phyloP scores from a whole-genome alignment of 306 rosid genomes.

The Medicago arabica region DNA sequence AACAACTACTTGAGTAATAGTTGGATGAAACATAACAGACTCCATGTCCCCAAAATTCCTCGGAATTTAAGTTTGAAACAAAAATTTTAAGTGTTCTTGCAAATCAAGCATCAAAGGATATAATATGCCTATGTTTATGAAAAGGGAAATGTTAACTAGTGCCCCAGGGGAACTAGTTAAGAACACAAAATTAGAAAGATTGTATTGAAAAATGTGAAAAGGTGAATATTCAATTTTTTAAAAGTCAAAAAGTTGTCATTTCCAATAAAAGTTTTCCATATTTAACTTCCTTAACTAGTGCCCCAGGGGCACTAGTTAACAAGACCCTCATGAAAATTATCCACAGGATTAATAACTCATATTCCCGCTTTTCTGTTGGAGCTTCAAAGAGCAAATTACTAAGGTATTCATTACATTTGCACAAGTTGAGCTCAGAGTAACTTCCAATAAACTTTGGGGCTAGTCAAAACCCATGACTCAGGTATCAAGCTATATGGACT shows the following conservation, averaged over 20 bases:
- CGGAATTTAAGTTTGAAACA: slow-evolving; percentile 12
- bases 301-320: too few relatives aligned
- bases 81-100: background rate
- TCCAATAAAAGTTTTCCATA: too few relatives aligned
- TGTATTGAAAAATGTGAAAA: too few relatives aligned
- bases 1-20: slow-evolving; percentile 18
- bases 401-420: slow-evolving; percentile 22
- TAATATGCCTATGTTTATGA: slow-evolving; percentile 3
- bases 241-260: too few relatives aligned
- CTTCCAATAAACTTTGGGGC: slow-evolving; percentile 14
- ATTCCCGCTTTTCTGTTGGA: slow-evolving; percentile 23
- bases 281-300: too few relatives aligned
- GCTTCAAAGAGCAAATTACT: slow-evolving; percentile 22
- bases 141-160: too few relatives aligned
- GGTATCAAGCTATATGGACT: slow-evolving; percentile 6
- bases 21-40: slow-evolving; percentile 3
- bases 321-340: too few relatives aligned
- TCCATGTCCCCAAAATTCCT: slow-evolving; percentile 22
- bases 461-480: slow-evolving; percentile 19
- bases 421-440: slow-evolving; percentile 10
- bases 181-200: too few relatives aligned
- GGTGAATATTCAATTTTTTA: too few relatives aligned
- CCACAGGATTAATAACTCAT: slow-evolving; percentile 25
- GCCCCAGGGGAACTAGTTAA: too few relatives aligned
- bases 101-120: slow-evolving; percentile 16